Percentiles rank a stretch among this genome's conserved stretches.
Conservation (phyloP, 805 yeast genomes). For the Candida schatavii region DNA sequence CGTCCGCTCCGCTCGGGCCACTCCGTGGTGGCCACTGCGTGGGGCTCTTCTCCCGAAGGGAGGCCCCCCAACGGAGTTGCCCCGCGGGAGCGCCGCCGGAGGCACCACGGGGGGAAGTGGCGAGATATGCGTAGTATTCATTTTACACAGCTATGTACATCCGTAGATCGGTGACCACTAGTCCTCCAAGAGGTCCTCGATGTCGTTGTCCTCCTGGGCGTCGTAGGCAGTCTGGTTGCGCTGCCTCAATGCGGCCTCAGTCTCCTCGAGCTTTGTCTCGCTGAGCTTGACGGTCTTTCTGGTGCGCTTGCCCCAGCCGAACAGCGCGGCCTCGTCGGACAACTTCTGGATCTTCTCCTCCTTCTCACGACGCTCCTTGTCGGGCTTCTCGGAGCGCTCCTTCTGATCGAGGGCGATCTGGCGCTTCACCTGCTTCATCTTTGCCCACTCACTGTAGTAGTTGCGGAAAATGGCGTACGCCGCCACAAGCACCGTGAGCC, state of each 20-base stretch:
- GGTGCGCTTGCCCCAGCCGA: constrained; percentile 83
- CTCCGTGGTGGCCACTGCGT: too few relatives aligned
- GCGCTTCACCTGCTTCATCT: constrained; percentile 48
- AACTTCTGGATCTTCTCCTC: constrained; percentile 27
- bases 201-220: constrained; percentile 61
- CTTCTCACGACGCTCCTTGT: constrained; percentile 32
- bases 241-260: constrained; percentile 34
- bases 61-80: too few relatives aligned
- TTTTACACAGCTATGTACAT: too few relatives aligned
- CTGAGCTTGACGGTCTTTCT: constrained; percentile 57
- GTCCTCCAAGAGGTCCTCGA: constrained; percentile 65
- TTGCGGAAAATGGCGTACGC: constrained; percentile 61
- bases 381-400: constrained; percentile 37
- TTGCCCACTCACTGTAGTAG: constrained; percentile 54
- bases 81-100: too few relatives aligned
- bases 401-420: constrained; percentile 48
- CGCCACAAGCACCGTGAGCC: constrained; percentile 53
- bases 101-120: too few relatives aligned
- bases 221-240: constrained; percentile 45
- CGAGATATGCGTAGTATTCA: too few relatives aligned
- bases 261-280: constrained; percentile 51
- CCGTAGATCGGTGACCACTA: too few relatives aligned
- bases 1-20: too few relatives aligned
- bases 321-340: constrained; percentile 42
- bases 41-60: too few relatives aligned